Base-by-base conservation (phyloP, 2,329 filamentous ascomycete genomes). In the Cordyceps cateniannulata region DNA sequence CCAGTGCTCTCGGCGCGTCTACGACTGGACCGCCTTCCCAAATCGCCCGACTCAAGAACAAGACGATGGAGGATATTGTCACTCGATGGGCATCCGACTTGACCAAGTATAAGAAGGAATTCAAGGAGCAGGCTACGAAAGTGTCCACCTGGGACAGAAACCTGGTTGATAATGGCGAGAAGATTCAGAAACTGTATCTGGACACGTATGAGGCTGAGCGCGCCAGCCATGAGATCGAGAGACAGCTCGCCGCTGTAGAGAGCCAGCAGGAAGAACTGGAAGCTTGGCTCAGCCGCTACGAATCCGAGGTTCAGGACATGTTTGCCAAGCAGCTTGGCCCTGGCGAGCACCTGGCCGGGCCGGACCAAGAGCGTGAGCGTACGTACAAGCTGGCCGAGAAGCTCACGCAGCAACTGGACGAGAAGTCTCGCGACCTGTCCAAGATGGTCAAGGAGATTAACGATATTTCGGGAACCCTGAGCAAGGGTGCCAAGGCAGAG, bases 381-480 rank as follows among this genome's bases (percentile, higher is more conserved):
- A 98, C 93, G 66, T 97, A 98, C 79, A 96, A 96, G 81, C 80
- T 96, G 57, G 95, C 95, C 1, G 95, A 99, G 80, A 95, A 91
- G 74, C 82, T 97, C 65, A 91, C 91, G 12, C 91, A 96, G 71
- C 86, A 91, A 65, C 80, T 99, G 65, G 93, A 96, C 62, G 92
- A 96, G 68, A 96, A 98, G 85, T 92, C 91, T 70, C 90, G 91
- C 71, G 92, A 96, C 71, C 80, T 99, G 64, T 87, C 86, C 52
- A 93, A 91, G 76, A 98, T 99, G 92, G 96, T 99, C 68, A 93
- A 96, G 71, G 95, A 98, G 75, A 96, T 99, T 72, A 99, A 99
- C 72, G 86, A 88, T 67, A 93, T 96, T 64, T 95, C 91, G n/a
- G 84, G 90, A 59, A 91, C 87, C 25, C 78, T 99, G 66, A 93